Evolutionary conservation across 2,329 filamentous ascomycete genomes (phyloP).

Genomic region (Aspergillus sp.): DNA sequence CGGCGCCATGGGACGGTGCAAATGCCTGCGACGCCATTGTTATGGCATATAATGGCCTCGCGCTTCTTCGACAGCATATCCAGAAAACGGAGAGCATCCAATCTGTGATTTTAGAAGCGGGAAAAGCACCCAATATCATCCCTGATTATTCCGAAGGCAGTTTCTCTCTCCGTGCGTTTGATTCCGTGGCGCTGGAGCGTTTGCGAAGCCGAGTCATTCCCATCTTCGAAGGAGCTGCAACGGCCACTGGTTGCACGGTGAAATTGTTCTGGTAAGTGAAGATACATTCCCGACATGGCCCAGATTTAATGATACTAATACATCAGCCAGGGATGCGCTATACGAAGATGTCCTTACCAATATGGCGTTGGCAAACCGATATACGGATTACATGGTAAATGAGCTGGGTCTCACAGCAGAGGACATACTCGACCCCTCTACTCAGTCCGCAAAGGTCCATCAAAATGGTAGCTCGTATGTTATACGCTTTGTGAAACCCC

Average conservation of each 20-base stretch:
- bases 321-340: no score
- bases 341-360: no score
- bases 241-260: neutral
- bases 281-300: no score
- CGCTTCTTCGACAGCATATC: conserved; percentile 51
- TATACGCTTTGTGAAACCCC: no score
- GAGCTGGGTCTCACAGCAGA: no score
- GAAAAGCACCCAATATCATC: conserved; percentile 47
- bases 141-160: neutral
- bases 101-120: conserved; percentile 48
- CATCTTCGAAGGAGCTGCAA: neutral
- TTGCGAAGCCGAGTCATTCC: neutral
- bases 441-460: no score
- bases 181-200: neutral
- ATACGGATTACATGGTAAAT: no score
- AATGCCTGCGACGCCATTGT: conserved; percentile 55
- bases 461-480: no score
- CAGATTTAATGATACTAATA: no score
- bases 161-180: neutral
- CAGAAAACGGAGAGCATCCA: conserved; percentile 47
- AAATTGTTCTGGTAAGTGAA: neutral
- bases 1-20: conserved; percentile 51
- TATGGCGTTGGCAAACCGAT: no score
- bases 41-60: conserved; percentile 36
- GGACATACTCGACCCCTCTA: no score